Evolutionary conservation across 768 basidiomycete genomes (phyloP).

Genomic region (Hericium coralloides): DNA sequence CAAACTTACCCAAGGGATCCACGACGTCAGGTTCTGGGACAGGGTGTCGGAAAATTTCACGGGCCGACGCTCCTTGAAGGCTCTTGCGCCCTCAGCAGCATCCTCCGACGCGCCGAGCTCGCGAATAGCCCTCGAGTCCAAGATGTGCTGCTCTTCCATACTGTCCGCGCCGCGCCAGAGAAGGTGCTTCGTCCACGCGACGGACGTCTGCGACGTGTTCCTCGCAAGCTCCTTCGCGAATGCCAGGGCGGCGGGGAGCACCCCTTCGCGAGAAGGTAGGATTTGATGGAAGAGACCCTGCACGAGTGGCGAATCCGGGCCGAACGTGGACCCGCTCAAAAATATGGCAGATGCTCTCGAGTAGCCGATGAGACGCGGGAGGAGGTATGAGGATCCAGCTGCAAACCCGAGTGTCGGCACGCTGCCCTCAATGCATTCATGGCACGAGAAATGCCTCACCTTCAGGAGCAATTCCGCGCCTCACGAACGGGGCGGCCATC

Average conservation of each 20-base stretch:
- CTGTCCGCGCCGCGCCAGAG: constrained; percentile 41
- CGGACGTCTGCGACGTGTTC: constrained; percentile 41
- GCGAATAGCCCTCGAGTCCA: constrained; percentile 41
- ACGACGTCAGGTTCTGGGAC: constrained; percentile 29
- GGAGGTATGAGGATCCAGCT: constrained; percentile 37
- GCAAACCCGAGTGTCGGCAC: not conserved
- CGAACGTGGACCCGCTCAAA: constrained; percentile 35
- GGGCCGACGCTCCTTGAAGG: constrained; percentile 40
- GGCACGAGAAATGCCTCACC: constrained; percentile 19
- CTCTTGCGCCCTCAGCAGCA: constrained; percentile 35
- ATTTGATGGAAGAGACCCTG: constrained; percentile 37
- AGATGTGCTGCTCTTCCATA: constrained; percentile 44
- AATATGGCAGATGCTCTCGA: constrained; percentile 44
- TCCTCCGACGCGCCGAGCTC: constrained; percentile 31
- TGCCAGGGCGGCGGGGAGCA: constrained; percentile 41
- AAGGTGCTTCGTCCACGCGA: constrained; percentile 44
- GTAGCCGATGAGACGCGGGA: constrained; percentile 46
- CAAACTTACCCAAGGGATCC: constrained; percentile 44
- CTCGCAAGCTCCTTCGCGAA: constrained; percentile 43
- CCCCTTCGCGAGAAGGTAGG: constrained; percentile 39
- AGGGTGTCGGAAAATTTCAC: constrained; percentile 38
- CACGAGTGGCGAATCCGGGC: constrained; percentile 36
- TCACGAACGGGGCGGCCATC: constrained; percentile 39
- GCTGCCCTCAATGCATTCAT: no score
- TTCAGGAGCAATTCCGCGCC: constrained; percentile 41